Evolutionary conservation across 2,329 filamentous ascomycete genomes (phyloP), one percentile per base, ranked within the genome.

Genomic region (Alternaria triticina): DNA sequence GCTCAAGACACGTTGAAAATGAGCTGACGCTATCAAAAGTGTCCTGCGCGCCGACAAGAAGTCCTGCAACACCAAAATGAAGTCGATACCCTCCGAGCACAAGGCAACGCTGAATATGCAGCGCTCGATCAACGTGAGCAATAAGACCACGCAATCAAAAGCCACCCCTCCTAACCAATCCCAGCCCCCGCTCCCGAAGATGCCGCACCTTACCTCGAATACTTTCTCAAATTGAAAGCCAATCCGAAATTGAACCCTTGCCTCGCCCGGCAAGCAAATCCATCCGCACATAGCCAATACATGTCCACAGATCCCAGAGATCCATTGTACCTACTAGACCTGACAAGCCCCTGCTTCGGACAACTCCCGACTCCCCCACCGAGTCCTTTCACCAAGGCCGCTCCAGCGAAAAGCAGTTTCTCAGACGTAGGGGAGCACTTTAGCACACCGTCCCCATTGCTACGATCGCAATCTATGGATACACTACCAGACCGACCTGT

Each of bases 21-120:
- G 36, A 49, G 55, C 55, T 57, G 8, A 59, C 13, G 13, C 17
- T 13, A 13, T n/a, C n/a, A 17, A 30, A 46, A 61, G 58, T 61
- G 58, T 10, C 52, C 25, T 6, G 40, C 7, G 20, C 52, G 54
- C 13, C 45, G 15, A 13, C 23, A 36, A n/a, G 44, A 61, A 23
- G 22, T 12, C 17, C 10, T 15, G 7, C n/a, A 30, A 8, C 28
- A 25, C 12, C 7, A 10, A 11, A 9, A 10, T 2, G 44, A 61
- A 49, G 23, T 50, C 15, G 17, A 56, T 11, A 15, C 11, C 23
- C 51, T 28, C 23, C 52, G 33, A 7, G 51, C 23, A 13, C 30
- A 49, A 49, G 25, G 33, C 33, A 44, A n/a, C 44, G 9, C 52
- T 20, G 58, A 61, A 44, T 25, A 57, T 8, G 25, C 30, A 20